Conservation (phyloP, 495 filamentous ascomycete genomes). For the Aspergillus baeticus region DNA sequence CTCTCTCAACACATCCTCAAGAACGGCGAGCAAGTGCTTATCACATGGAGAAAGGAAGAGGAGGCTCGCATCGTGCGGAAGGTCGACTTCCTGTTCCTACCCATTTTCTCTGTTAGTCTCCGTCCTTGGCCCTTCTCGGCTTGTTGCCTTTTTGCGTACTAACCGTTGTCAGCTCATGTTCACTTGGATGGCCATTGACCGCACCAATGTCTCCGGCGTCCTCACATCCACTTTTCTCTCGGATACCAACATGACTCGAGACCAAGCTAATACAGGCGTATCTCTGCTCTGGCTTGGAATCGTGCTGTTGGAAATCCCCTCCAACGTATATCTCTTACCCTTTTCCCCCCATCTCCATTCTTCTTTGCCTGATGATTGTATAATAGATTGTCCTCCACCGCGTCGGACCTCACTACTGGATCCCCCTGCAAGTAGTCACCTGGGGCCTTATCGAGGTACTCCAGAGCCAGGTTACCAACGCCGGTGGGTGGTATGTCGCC, state of each 20-base stretch:
- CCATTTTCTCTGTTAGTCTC: neutral
- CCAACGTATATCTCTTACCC: neutral
- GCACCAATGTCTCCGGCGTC: neutral
- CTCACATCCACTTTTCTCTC: neutral
- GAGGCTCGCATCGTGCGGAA: neutral
- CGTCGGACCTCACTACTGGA: neutral
- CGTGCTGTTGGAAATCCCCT: neutral
- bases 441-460: neutral
- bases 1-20: neutral
- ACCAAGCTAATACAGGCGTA: neutral
- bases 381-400: neutral
- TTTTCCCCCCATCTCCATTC: neutral
- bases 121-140: neutral
- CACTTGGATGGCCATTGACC: neutral
- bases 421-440: neutral
- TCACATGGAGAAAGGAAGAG: neutral
- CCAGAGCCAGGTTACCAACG: neutral
- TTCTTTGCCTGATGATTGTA: neutral
- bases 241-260: neutral
- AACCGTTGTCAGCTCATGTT: neutral
- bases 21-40: neutral
- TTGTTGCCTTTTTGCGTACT: neutral
- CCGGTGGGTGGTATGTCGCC: neutral
- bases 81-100: neutral
- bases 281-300: neutral